Base-by-base conservation (phyloP, 73 alveolate genomes). In the Halteria grandinella region DNA sequence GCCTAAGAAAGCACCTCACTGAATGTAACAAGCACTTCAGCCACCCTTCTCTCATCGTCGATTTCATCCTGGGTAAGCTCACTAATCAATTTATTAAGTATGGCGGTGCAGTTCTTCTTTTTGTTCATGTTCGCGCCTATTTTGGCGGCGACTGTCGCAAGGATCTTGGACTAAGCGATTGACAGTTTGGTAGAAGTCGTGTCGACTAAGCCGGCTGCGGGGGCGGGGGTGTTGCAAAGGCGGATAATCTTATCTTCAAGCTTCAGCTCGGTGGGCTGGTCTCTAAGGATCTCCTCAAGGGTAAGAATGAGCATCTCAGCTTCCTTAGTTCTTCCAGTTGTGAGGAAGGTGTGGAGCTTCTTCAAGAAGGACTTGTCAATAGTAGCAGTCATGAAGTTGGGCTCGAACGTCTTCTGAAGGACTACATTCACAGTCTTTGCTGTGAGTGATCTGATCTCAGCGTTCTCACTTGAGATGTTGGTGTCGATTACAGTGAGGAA, bases 401-500 rank as follows among this genome's bases (percentile, higher is more conserved):
- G 72, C 69, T 70, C 83, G 24, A 33, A 25, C 48, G 83, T 70
- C 49, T 25, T 50, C 37, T 23, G n/a, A 53, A 70, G 51, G 4
- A 28, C 48, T 6, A 50, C 55, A 24, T 11, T 45, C 32, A 70
- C 48, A 24, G 25, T 55, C 33, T 31, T 34, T 27, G 76, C 85
- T 58, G 74, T 18, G 33, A 74, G 71, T 1, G 44, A 20, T 40
- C 87, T 44, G 20, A 83, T 73, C 20, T 72, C 58, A 0, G 34
- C 78, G 55, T 33, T 58, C 17, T 83, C 92, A 49, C 59, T 52
- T 14, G 73, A 41, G 14, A 83, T 32, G 66, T 57, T 21, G 18
- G 78, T 55, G 34, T 60, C 77, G 36, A 74, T 43, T 6, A 74
- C 12, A 4, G 44, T 63, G 6, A 74, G 44, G 79, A 84, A 44